Evolutionary conservation across 306 rosid genomes (phyloP), one percentile per base, ranked within the genome.

Genomic region (Prunus dulcis): DNA sequence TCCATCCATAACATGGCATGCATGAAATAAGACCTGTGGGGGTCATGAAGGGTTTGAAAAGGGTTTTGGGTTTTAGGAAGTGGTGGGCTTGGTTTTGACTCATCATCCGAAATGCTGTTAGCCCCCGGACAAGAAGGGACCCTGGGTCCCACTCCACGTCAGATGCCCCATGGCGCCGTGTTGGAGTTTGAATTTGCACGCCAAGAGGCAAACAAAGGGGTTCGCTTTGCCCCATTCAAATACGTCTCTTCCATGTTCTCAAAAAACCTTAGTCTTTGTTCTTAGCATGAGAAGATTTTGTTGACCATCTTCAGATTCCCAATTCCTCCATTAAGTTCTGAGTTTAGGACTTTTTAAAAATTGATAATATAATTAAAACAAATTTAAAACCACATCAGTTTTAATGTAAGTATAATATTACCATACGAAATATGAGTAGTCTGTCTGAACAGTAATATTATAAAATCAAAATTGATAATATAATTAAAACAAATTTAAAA

Each of bases 71-170:
- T 57, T 60, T 56, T 3, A 4, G 19, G 22, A 28, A 32, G 11
- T n/a, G 22, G 38, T 13, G 58, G 27, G 57, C 30, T 41, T 8
- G 9, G 20, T 7, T 51, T 65, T 75, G 81, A 71, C 69, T 8
- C 53, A 23, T 9, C 55, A 7, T 30, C 52, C 4, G n/a, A 14
- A 34, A 46, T 18, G 25, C 13, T 27, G 71, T 77, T 78, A 80
- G 79, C 82, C 83, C 73, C 72, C 76, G 28, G 86, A 78, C 81
- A 81, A 17, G 84, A 38, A n/a, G 19, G 58, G 83, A 64, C 81
- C 2, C 5, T 64, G 84, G 94, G 93, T 46, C 89, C 91, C 90
- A 67, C 9, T 82, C 90, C 93, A 83, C 80, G 88, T 89, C 93
- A 89, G 12, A 6, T 17, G 64, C 84, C 84, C 76, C 87, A 41